phyloP scores from a whole-genome alignment of 345 rosid genomes.

The Syzygium grande region DNA sequence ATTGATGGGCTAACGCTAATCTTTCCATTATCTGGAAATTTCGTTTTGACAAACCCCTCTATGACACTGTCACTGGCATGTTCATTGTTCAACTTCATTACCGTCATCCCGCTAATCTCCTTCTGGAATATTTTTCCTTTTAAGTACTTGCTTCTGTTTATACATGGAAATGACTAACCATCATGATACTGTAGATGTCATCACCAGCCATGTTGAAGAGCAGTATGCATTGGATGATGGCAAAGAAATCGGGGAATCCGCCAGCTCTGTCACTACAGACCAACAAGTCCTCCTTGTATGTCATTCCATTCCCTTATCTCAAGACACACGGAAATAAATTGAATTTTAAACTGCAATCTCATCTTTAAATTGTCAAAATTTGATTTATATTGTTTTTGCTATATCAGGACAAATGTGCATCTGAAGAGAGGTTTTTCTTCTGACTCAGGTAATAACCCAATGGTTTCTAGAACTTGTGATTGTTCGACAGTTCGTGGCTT shows the following conservation, averaged over 20 bases:
- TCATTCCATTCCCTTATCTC: not conserved
- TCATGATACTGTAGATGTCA: slow-evolving; percentile 25
- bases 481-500: not conserved
- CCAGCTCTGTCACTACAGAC: slow-evolving; percentile 16
- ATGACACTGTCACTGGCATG: not conserved
- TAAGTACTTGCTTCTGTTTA: not conserved
- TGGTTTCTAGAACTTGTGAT: not conserved
- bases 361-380: not conserved
- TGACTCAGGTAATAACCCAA: slow-evolving; percentile 49
- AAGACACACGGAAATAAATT: not conserved
- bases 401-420: slow-evolving; percentile 39
- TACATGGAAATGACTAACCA: not conserved
- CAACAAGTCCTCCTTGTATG: slow-evolving; percentile 27
- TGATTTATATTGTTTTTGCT: not conserved
- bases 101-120: not conserved
- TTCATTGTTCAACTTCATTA: not conserved
- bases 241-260: slow-evolving; percentile 24
- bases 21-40: not conserved
- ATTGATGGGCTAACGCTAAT: not conserved
- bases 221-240: slow-evolving; percentile 16
- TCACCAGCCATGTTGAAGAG: slow-evolving; percentile 19
- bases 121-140: not conserved
- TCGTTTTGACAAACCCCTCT: not conserved
- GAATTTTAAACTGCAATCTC: not conserved
- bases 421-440: slow-evolving; percentile 67